A percentile compares a stretch with the other conserved stretches of the same genome.
Evolutionary conservation across 192 early-diverging fungal genomes (phyloP).

Genomic region (Coemansia erecta): DNA sequence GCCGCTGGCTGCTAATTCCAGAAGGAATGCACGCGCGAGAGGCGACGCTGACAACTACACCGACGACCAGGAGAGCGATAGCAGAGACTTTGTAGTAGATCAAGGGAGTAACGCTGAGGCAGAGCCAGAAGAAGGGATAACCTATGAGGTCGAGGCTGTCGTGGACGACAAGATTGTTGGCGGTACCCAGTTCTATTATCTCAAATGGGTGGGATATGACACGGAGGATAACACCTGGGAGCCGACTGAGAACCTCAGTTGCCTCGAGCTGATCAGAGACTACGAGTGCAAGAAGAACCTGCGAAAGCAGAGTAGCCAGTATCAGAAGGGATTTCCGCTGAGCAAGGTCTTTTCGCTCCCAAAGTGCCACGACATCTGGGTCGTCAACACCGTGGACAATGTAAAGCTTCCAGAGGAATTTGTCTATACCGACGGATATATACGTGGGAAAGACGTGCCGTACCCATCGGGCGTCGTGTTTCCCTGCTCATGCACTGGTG

Average conservation of each 20-base stretch:
- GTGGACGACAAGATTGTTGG: slow-evolving; percentile 16
- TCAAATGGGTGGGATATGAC: slow-evolving; percentile 45
- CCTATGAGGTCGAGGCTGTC: slow-evolving; percentile 35
- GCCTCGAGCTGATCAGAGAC: slow-evolving; percentile 11
- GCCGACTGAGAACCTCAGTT: slow-evolving; percentile 34
- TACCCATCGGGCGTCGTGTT: slow-evolving; percentile 41
- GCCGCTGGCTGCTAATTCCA: too few species aligned
- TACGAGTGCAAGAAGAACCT: slow-evolving; percentile 14
- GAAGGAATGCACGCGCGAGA: neutral
- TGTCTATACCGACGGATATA: slow-evolving; percentile 38
- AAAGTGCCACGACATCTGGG: slow-evolving; percentile 22
- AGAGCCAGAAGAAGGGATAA: neutral
- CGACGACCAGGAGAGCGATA: too few species aligned
- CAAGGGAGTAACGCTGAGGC: neutral
- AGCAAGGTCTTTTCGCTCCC: slow-evolving; percentile 17
- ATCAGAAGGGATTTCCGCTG: slow-evolving; percentile 19
- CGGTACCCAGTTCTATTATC: slow-evolving; percentile 18
- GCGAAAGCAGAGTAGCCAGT: neutral
- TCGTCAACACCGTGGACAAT: slow-evolving; percentile 40
- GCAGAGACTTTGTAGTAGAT: neutral
- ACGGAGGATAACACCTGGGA: slow-evolving; percentile 43
- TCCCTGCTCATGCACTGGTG: slow-evolving; percentile 35
- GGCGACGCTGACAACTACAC: too few species aligned
- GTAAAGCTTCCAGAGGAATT: slow-evolving; percentile 22
- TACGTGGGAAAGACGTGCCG: slow-evolving; percentile 29